These are phyloP conservation scores for Mucuna pruriens DNA, from an alignment of 306 rosid genomes.

Conservation along the genomic window DNA sequence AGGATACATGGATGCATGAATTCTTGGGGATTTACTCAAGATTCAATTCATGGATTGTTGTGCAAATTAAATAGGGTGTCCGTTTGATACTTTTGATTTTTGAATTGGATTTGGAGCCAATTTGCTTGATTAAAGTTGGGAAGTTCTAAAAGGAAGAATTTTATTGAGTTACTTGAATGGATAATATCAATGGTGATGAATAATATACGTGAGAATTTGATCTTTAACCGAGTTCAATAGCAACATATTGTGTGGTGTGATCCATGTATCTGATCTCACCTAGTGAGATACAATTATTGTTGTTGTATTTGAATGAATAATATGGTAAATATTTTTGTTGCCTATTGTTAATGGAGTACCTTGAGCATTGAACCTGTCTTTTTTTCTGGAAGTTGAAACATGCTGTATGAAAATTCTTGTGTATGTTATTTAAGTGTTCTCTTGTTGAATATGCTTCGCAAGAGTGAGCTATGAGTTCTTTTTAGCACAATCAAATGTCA, in stretches of 20 bases:
- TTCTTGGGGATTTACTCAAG: background rate
- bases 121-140: background rate
- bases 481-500: background rate
- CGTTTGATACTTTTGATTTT: background rate
- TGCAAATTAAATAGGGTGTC: background rate
- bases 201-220: background rate
- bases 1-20: background rate
- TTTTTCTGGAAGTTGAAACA: background rate
- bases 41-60: background rate
- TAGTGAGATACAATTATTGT: background rate
- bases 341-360: background rate
- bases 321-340: background rate
- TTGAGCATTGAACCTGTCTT: background rate
- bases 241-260: background rate
- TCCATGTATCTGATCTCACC: background rate
- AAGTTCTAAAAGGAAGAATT: background rate
- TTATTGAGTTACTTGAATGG: constrained; percentile 7
- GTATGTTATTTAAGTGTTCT: background rate
- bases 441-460: background rate
- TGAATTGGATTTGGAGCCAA: background rate
- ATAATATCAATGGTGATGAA: background rate
- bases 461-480: background rate
- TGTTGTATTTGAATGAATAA: constrained; percentile 17
- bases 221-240: background rate
- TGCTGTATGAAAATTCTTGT: constrained; percentile 1